Conservation (phyloP, 176 grass and related monocot genomes). For the Aegilops bicornis region DNA sequence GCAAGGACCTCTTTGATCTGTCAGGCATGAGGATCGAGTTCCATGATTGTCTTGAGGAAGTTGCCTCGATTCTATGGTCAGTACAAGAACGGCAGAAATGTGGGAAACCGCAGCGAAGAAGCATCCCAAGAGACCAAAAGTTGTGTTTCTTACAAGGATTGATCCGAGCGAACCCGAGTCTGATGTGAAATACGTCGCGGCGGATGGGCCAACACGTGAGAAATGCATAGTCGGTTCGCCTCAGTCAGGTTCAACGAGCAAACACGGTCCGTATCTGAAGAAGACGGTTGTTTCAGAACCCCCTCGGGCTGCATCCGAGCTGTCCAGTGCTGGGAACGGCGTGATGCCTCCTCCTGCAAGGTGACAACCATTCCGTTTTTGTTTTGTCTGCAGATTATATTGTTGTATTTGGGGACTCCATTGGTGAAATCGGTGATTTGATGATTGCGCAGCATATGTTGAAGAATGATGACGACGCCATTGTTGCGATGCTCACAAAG, state of each 20-base stretch:
- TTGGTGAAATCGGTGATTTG: too few relatives aligned
- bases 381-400: too few relatives aligned
- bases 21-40: not conserved
- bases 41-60: not conserved
- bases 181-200: not conserved
- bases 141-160: not conserved
- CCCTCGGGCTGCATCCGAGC: not conserved
- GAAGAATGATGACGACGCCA: too few relatives aligned
- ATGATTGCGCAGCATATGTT: too few relatives aligned
- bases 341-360: not conserved
- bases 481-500: too few relatives aligned
- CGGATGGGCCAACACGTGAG: not conserved
- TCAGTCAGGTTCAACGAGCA: not conserved
- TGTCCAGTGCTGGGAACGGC: not conserved
- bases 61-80: conserved; percentile 6
- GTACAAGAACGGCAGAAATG: not conserved
- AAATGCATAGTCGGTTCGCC: not conserved
- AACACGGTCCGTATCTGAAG: not conserved
- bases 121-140: conserved; percentile 8
- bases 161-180: not conserved
- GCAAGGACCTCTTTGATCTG: not conserved
- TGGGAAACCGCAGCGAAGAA: conserved; percentile 15
- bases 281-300: not conserved
- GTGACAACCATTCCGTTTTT: not conserved
- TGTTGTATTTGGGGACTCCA: too few relatives aligned